Conservation (phyloP, 2,329 filamentous ascomycete genomes). For the Plectosphaerella cucumerina region DNA sequence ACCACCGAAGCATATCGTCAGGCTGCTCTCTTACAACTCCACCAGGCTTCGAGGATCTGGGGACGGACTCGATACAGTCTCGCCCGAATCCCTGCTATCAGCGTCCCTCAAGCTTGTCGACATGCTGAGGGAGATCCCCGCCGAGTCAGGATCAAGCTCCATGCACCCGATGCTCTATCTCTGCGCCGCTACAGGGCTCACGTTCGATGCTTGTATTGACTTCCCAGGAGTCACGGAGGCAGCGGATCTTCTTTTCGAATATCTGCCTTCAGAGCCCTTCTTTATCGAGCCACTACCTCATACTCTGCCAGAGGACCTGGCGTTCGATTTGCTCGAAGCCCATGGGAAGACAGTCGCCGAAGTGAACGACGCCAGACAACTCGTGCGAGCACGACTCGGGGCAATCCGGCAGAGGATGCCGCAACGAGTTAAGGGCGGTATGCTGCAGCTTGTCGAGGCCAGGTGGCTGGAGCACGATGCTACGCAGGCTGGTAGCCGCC, state of each 20-base stretch:
- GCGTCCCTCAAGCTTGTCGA: neutral
- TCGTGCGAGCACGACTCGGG: neutral
- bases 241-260: neutral
- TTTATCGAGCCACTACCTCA: neutral
- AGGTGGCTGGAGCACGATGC: neutral
- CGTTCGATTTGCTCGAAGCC: no score
- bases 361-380: neutral
- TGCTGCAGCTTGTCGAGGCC: neutral
- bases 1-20: neutral
- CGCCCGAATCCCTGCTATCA: neutral
- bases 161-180: neutral
- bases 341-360: slow-evolving; percentile 4
- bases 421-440: neutral
- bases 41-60: neutral
- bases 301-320: neutral
- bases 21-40: neutral
- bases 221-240: neutral
- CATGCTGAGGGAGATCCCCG: neutral
- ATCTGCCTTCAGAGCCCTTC: neutral
- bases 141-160: neutral
- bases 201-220: neutral
- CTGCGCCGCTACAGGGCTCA: neutral
- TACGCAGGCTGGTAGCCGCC: neutral
- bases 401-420: neutral
- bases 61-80: neutral